Conservation (phyloP, 306 rosid species). For the Leucaena leucocephala region DNA sequence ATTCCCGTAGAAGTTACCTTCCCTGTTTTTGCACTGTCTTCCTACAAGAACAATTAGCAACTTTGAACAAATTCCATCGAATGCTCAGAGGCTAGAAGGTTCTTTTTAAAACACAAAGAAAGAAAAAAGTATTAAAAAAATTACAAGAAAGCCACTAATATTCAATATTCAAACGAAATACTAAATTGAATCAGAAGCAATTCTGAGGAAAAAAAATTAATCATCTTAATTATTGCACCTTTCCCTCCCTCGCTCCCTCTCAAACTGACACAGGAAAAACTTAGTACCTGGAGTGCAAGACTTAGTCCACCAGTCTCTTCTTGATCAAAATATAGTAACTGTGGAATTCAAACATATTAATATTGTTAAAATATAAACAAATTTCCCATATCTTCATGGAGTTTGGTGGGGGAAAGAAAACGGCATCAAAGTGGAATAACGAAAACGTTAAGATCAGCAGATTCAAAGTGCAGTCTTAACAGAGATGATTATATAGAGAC, state of each 20-base stretch:
- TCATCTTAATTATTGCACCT: background rate
- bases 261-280: slow-evolving; percentile 27
- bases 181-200: slow-evolving; percentile 7
- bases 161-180: slow-evolving; percentile 10
- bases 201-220: slow-evolving; percentile 7
- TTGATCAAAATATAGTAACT: slow-evolving; percentile 88
- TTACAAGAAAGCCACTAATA: slow-evolving; percentile 7
- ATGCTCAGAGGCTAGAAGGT: slow-evolving; percentile 12
- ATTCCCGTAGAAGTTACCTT: slow-evolving; percentile 92
- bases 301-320: slow-evolving; percentile 86
- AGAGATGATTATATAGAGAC: slow-evolving; percentile 15
- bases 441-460: background rate
- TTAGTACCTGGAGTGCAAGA: slow-evolving; percentile 87
- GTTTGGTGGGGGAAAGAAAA: background rate
- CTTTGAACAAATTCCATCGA: slow-evolving; percentile 29
- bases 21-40: slow-evolving; percentile 86
- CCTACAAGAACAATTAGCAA: slow-evolving; percentile 56
- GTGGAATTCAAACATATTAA: slow-evolving; percentile 26
- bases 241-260: background rate
- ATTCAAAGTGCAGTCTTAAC: slow-evolving; percentile 24
- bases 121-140: background rate
- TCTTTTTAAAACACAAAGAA: background rate
- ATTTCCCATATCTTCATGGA: slow-evolving; percentile 1
- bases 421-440: slow-evolving; percentile 2
- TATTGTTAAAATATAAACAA: background rate